Percentiles rank a stretch among this genome's conserved stretches.
Evolutionary conservation across 192 early-diverging fungal species (phyloP).

Genomic region (Chytriomyces sp.): DNA sequence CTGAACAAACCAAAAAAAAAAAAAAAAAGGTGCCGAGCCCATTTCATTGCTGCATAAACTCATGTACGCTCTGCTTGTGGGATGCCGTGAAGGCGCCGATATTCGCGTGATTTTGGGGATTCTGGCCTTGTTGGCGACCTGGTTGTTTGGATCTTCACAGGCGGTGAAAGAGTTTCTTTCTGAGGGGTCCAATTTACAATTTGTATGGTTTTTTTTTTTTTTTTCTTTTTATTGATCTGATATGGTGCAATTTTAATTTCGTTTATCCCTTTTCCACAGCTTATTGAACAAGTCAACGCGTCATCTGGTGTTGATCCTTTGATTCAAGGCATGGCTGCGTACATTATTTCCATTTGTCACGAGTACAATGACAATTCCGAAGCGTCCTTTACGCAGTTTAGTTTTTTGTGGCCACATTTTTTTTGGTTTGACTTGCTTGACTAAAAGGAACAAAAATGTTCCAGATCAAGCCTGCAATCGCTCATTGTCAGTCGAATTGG

Average conservation of each 20-base stretch:
- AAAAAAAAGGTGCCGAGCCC: conserved; percentile 57
- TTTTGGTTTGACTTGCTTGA: neutral
- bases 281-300: conserved; percentile 89
- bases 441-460: neutral
- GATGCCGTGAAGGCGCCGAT: conserved; percentile 66
- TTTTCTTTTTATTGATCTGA: neutral
- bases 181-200: conserved; percentile 88
- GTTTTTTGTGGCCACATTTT: conserved; percentile 33
- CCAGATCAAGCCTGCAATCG: conserved; percentile 74
- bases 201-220: conserved; percentile 62
- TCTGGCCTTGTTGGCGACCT: conserved; percentile 78
- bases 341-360: conserved; percentile 81
- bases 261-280: conserved; percentile 48
- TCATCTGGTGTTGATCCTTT: conserved; percentile 83
- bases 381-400: conserved; percentile 69
- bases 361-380: conserved; percentile 88
- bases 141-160: conserved; percentile 82
- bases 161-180: conserved; percentile 84
- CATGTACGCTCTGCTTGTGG: conserved; percentile 72
- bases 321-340: conserved; percentile 90
- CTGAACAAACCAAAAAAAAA: conserved; percentile 11
- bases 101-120: conserved; percentile 77
- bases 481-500: conserved; percentile 88
- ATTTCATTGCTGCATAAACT: conserved; percentile 89
- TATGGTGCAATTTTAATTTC: conserved; percentile 12